phyloP scores from a whole-genome alignment of 805 yeast species.

The Saccharomycopsis guyanensis region DNA sequence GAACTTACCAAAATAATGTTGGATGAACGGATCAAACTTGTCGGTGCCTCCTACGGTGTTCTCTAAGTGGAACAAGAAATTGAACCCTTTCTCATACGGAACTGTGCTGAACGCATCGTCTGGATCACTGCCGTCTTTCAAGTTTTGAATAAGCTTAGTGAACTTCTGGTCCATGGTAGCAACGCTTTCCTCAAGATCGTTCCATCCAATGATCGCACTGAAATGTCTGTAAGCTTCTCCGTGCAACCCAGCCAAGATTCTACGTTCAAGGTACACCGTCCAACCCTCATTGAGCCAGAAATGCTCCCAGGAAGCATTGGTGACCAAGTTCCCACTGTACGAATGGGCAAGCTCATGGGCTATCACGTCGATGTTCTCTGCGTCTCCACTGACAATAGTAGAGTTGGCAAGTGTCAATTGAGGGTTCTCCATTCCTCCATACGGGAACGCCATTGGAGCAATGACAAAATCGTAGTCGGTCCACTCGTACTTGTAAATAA shows the following conservation, averaged over 20 bases:
- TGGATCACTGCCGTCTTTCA: constrained; percentile 67
- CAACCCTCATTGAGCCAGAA: constrained; percentile 95
- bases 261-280: constrained; percentile 87
- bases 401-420: constrained; percentile 90
- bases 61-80: constrained; percentile 69
- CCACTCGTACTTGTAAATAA: constrained; percentile 82
- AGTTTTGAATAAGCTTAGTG: constrained; percentile 61
- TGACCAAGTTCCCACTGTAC: constrained; percentile 88
- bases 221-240: constrained; percentile 76
- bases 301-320: constrained; percentile 88
- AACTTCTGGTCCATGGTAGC: constrained; percentile 57
- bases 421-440: constrained; percentile 95
- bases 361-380: constrained; percentile 79
- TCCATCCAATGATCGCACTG: constrained; percentile 84
- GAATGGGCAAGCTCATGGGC: constrained; percentile 93
- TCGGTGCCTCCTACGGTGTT: constrained; percentile 53
- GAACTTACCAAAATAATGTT: constrained; percentile 64
- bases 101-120: constrained; percentile 85
- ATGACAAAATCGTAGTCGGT: constrained; percentile 71
- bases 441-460: constrained; percentile 72
- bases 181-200: constrained; percentile 61
- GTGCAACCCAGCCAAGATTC: constrained; percentile 70
- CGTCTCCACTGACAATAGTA: constrained; percentile 75
- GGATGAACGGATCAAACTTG: constrained; percentile 72
- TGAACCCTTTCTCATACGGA: constrained; percentile 89